These are phyloP conservation scores for Grigorovia jiainica DNA, from an alignment of 805 yeast genomes.

Conservation along the genomic window DNA sequence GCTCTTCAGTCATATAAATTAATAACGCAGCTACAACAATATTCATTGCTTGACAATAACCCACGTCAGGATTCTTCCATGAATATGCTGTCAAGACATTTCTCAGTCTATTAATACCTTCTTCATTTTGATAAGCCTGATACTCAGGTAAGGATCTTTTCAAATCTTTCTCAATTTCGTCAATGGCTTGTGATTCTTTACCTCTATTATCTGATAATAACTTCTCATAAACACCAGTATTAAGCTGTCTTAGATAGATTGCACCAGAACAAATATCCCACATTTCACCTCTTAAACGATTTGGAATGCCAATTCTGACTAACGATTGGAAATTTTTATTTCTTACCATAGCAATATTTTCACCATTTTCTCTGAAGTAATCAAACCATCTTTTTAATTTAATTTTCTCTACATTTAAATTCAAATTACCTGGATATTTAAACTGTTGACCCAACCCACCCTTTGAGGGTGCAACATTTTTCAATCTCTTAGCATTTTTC, in stretches of 20 bases:
- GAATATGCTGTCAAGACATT: conserved; percentile 89
- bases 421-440: conserved; percentile 85
- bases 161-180: conserved; percentile 92
- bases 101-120: conserved; percentile 77
- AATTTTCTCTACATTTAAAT: conserved; percentile 64
- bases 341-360: conserved; percentile 66
- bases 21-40: conserved; percentile 74
- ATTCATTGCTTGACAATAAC: conserved; percentile 98
- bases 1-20: conserved; percentile 89
- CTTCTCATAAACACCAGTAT: conserved; percentile 48
- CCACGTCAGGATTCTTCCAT: conserved; percentile 95
- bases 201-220: conserved; percentile 54
- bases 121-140: conserved; percentile 79
- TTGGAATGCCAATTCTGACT: conserved; percentile 89
- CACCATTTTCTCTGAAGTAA: conserved; percentile 72
- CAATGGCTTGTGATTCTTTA: conserved; percentile 72
- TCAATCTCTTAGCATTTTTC: conserved; percentile 30
- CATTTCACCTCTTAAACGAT: conserved; percentile 84
- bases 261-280: conserved; percentile 94
- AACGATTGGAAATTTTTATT: conserved; percentile 74
- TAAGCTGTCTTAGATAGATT: conserved; percentile 57
- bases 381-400: conserved; percentile 93
- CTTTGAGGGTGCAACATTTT: conserved; percentile 45
- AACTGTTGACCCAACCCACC: conserved; percentile 84
- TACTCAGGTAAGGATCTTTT: conserved; percentile 93